Evolutionary conservation across 257 asterid genomes (phyloP), one percentile per base, ranked within the genome.

Genomic region (Solanum okadae): DNA sequence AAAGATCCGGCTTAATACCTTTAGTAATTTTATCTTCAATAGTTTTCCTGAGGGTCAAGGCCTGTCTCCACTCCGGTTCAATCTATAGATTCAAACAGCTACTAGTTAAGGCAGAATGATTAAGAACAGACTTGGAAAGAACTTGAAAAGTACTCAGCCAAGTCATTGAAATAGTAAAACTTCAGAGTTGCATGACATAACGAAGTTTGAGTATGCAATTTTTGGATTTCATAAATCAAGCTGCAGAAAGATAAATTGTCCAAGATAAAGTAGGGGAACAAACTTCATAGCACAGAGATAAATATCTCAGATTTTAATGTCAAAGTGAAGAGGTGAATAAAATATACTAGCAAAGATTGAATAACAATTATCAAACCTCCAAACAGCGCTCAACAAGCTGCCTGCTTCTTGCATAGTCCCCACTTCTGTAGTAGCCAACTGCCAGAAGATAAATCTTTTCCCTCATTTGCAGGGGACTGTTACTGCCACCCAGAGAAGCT

Each of bases 401-500:
- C 86, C 98, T 95, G 94, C 99, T 96, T 88, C 92, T 93, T 67
- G 95, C 42, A 90, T 93, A 96, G 85, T 95, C 93, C 67, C 96
- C 98, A 85, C 93, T 95, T 92, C 99, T 92, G 91, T 88, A 96
- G 91, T 93, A 93, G 86, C 99, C 99, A 82, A 96, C 93, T 42
- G 94, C 98, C 86, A 95, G 94, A 89, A 96, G 98, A 91, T 95
- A 96, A 42, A 94, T 90, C 86, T 91, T 93, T 88, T 96, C 99
- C 91, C 98, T 91, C 42, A 52, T 87, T 90, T 92, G 91, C 88
- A 87, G 82, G 20, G 95, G 94, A 91, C 92, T 95, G 89, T 71
- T 86, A 42, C 86, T 88, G 88, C 92, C 94, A 77, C 93, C 88
- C 92, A 95, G 91, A 85, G 97, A 91, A 88, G 96, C 99, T 96